phyloP scores from a whole-genome alignment of 2,329 filamentous ascomycete genomes.

The Ilyonectria destructans region DNA sequence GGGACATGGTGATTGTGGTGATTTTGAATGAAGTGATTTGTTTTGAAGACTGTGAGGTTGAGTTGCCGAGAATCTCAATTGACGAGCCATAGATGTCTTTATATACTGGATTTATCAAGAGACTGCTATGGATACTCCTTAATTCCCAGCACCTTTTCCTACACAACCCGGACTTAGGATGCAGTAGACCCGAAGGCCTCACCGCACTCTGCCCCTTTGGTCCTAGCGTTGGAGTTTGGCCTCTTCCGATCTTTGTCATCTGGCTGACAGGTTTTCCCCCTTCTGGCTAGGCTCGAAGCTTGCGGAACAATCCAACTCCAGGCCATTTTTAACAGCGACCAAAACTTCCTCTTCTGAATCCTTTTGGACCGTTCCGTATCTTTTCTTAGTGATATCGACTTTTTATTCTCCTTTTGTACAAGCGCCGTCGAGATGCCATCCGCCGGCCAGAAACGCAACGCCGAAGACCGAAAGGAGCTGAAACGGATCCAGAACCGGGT shows the following conservation, averaged over 20 bases:
- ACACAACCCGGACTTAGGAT: neutral
- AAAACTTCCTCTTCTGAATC: neutral
- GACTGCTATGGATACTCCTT: too few species aligned
- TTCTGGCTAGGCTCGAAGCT: neutral
- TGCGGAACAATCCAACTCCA: neutral
- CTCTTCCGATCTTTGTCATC: slow-evolving; percentile 14
- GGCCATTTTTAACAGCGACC: slow-evolving; percentile 1
- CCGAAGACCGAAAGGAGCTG: slow-evolving; percentile 23
- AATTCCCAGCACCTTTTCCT: too few species aligned
- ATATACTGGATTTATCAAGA: too few species aligned
- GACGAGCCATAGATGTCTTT: neutral
- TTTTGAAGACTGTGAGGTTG: neutral
- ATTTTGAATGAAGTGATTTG: neutral
- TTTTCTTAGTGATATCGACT: neutral
- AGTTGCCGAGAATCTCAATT: neutral
- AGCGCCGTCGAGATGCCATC: neutral
- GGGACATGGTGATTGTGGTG: slow-evolving; percentile 23
- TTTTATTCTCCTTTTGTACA: neutral
- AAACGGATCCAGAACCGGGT: slow-evolving; percentile 36
- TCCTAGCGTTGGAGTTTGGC: slow-evolving; percentile 29
- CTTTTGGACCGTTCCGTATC: neutral
- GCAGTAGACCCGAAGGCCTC: neutral
- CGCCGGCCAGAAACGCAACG: neutral
- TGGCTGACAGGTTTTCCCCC: slow-evolving; percentile 35
- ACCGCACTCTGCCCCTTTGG: slow-evolving; percentile 21